phyloP scores from a whole-genome alignment of 73 alveolate genomes.

The Halteria grandinella region DNA sequence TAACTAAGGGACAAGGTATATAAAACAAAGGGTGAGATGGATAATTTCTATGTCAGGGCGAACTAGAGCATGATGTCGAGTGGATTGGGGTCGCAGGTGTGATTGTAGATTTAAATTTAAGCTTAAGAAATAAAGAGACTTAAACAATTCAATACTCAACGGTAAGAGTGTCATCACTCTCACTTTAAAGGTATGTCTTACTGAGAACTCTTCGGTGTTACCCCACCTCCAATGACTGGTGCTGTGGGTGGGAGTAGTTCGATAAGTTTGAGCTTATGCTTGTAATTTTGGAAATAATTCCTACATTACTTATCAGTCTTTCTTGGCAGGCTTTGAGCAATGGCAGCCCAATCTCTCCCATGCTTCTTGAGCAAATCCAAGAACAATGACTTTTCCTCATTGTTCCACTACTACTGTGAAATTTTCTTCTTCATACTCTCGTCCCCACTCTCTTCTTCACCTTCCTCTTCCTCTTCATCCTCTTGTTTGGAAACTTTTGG shows the following conservation, averaged over 20 bases:
- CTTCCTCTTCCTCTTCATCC: constrained; percentile 1
- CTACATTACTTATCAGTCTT: constrained; percentile 65
- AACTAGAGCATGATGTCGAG: too few relatives aligned
- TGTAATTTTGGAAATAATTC: constrained; percentile 63
- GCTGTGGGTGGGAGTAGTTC: too few relatives aligned
- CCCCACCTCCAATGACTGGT: neutral
- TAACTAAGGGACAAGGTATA: too few relatives aligned
- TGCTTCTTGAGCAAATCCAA: constrained; percentile 32
- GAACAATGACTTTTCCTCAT: constrained; percentile 55
- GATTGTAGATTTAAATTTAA: too few relatives aligned
- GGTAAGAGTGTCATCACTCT: too few relatives aligned
- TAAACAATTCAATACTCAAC: too few relatives aligned
- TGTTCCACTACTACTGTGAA: constrained; percentile 41
- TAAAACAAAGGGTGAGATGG: too few relatives aligned
- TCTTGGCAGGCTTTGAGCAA: constrained; percentile 38
- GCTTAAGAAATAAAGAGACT: too few relatives aligned
- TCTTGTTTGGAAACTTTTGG: constrained; percentile 13
- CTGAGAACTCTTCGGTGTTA: neutral
- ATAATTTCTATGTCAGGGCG: too few relatives aligned
- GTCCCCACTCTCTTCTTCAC: neutral
- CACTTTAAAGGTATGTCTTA: too few relatives aligned
- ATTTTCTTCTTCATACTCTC: neutral
- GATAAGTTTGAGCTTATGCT: constrained; percentile 58
- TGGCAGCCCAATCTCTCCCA: constrained; percentile 67
- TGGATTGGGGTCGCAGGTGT: too few relatives aligned